These are phyloP conservation scores for Hyaloscypha variabilis DNA, from an alignment of 495 filamentous ascomycete species.

Conservation along the genomic window DNA sequence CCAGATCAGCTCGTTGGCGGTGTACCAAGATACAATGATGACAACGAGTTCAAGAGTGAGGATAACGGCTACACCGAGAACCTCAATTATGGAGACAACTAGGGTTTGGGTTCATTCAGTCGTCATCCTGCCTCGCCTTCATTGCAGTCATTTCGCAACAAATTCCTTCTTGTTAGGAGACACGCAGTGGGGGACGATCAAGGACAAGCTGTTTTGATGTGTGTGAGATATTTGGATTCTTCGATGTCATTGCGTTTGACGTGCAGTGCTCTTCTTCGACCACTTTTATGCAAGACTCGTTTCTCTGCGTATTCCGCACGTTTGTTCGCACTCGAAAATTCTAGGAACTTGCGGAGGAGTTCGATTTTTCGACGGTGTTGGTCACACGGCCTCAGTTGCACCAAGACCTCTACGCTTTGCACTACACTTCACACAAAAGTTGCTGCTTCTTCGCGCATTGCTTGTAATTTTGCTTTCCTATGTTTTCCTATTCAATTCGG, in stretches of 20 bases:
- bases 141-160: slow-evolving; percentile 6
- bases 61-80: slow-evolving; percentile 26
- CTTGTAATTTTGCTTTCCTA: slow-evolving; percentile 3
- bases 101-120: slow-evolving; percentile 8
- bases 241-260: background rate
- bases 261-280: background rate
- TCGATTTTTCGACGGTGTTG: background rate
- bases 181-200: background rate
- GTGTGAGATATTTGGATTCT: background rate
- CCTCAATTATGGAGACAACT: slow-evolving; percentile 31
- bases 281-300: slow-evolving; percentile 1
- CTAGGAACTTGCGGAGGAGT: background rate
- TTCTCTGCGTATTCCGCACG: background rate
- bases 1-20: slow-evolving; percentile 29
- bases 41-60: slow-evolving; percentile 16
- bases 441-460: background rate
- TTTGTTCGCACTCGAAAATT: background rate
- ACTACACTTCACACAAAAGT: too few relatives aligned
- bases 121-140: background rate
- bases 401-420: background rate
- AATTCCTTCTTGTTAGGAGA: background rate
- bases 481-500: background rate
- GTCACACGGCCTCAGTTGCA: background rate
- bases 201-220: background rate
- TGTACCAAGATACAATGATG: slow-evolving; percentile 25